Evolutionary conservation across 306 rosid species (phyloP).

Genomic region (Mimosa bimucronata): DNA sequence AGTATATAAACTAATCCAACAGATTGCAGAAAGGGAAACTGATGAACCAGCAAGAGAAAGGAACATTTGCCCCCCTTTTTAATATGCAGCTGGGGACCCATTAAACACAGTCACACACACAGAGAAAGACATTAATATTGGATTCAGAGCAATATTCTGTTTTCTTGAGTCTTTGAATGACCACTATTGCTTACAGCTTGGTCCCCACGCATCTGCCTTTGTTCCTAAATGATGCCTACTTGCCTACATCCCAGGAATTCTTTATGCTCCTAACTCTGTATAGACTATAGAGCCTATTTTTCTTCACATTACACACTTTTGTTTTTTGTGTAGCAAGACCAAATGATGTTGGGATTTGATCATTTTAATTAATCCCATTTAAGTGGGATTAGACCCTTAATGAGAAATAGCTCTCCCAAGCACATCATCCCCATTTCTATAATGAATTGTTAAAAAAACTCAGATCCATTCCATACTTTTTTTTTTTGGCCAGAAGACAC

Average conservation of each 20-base stretch:
- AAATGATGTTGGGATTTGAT: background rate
- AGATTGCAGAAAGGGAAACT: conserved; percentile 29
- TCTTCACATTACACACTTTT: background rate
- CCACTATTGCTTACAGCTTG: conserved; percentile 1
- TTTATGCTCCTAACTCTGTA: background rate
- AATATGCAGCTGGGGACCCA: conserved; percentile 40
- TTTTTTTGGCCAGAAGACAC: no score
- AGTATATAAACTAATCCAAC: background rate
- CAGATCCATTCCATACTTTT: background rate
- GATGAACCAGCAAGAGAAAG: conserved; percentile 31
- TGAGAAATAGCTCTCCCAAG: background rate
- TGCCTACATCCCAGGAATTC: background rate
- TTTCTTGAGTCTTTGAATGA: background rate
- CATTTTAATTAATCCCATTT: background rate
- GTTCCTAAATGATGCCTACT: background rate
- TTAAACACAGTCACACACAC: background rate
- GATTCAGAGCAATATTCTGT: conserved; percentile 8
- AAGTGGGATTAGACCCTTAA: background rate
- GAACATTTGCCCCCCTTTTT: conserved; percentile 22
- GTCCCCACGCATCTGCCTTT: conserved; percentile 19
- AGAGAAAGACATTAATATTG: conserved; percentile 9
- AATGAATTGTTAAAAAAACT: no score
- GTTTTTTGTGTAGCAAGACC: background rate
- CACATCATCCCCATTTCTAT: no score
- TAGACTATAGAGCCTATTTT: background rate